A percentile compares a stretch with the other conserved stretches of the same genome.
Conservation (phyloP, 257 asterid genomes). For the Nicotiana tomentosiformis region DNA sequence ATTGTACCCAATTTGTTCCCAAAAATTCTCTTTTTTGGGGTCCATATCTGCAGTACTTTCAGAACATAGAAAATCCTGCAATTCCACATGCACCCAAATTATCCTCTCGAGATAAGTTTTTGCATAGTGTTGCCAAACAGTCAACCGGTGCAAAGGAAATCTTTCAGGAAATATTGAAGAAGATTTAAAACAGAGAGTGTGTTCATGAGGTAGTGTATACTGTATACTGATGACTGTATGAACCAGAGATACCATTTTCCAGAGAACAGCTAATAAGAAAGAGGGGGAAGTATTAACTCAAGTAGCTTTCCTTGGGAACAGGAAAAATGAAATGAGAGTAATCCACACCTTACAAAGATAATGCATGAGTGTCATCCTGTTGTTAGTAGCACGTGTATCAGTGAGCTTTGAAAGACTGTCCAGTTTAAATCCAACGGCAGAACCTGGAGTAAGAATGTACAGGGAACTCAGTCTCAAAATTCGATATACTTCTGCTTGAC, state of each 20-base stretch:
- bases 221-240: not conserved
- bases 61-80: not conserved
- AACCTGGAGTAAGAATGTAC: conserved; percentile 34
- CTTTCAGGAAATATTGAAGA: not conserved
- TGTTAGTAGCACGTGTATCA: conserved; percentile 86
- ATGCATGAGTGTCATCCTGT: conserved; percentile 91
- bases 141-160: not conserved
- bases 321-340: not conserved
- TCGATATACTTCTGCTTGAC: not conserved
- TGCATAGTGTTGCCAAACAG: not conserved
- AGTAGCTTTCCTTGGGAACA: not conserved
- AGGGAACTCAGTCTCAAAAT: not conserved
- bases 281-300: not conserved
- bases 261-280: not conserved
- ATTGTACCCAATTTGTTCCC: not conserved
- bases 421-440: conserved; percentile 90
- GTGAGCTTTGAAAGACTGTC: conserved; percentile 90
- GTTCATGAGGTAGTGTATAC: not conserved
- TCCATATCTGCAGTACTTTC: not conserved
- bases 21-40: not conserved
- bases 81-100: not conserved
- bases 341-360: conserved; percentile 83
- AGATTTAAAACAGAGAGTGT: not conserved
- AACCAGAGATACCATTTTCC: not conserved
- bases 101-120: not conserved